Conservation (phyloP, 179 eudicot species). For the Patellifolia procumbens region DNA sequence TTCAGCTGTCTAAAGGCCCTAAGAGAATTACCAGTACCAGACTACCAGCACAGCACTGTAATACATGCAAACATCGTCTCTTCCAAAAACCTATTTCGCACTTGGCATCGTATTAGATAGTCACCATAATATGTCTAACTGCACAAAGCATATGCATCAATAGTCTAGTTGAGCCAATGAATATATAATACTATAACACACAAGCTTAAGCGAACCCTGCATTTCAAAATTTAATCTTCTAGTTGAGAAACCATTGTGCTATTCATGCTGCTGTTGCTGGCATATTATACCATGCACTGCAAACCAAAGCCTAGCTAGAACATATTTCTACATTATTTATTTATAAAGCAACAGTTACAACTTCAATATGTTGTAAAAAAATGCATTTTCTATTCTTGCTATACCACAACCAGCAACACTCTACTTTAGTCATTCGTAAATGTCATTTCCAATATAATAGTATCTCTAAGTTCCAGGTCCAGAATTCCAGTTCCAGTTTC, state of each 20-base stretch:
- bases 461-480: neutral
- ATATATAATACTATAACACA: neutral
- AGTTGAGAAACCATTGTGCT: neutral
- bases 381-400: too few relatives aligned
- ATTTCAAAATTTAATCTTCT: neutral
- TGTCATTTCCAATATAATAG: neutral
- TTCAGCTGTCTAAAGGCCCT: neutral
- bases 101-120: neutral
- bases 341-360: neutral
- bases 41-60: neutral
- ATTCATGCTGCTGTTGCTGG: neutral
- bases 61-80: slow-evolving; percentile 9
- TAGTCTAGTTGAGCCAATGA: neutral
- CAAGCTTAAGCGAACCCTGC: neutral
- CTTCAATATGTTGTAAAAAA: neutral
- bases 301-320: neutral
- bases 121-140: neutral
- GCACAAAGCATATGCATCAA: neutral
- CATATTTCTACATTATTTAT: neutral
- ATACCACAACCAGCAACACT: too few relatives aligned
- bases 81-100: neutral
- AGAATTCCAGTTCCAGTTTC: too few relatives aligned
- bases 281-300: neutral
- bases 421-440: too few relatives aligned
- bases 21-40: too few relatives aligned